phyloP scores from a whole-genome alignment of 306 rosid species.

The Potentilla sterilis region DNA sequence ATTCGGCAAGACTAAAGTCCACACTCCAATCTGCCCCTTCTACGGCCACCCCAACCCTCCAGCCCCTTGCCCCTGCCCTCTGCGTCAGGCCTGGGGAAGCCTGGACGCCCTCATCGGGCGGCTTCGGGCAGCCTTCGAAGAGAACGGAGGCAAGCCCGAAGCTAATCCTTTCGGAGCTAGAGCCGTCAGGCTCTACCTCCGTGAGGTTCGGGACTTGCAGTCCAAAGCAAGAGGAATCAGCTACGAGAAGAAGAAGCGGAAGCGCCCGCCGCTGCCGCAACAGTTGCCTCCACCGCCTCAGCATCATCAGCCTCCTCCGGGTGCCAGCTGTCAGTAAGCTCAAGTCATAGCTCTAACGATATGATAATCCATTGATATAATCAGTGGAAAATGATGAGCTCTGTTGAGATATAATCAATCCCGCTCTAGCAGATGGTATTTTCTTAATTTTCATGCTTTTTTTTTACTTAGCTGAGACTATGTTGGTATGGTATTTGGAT shows the following conservation, averaged over 20 bases:
- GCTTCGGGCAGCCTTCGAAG: constrained; percentile 93
- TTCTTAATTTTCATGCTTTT: not conserved
- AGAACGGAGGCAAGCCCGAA: constrained; percentile 93
- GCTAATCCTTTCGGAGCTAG: constrained; percentile 95
- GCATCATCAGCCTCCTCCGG: constrained; percentile 46
- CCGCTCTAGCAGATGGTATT: constrained; percentile 5
- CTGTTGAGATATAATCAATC: not conserved
- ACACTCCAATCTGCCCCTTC: constrained; percentile 87
- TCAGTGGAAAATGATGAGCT: not conserved
- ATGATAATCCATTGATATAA: not conserved
- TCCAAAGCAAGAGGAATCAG: constrained; percentile 98
- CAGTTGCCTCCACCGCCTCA: constrained; percentile 12
- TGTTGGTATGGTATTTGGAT: constrained; percentile 12
- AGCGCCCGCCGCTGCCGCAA: constrained; percentile 53
- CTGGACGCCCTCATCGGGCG: constrained; percentile 96
- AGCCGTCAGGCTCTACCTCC: constrained; percentile 90
- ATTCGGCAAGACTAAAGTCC: constrained; percentile 95
- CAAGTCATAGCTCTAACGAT: not conserved
- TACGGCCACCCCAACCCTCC: constrained; percentile 96
- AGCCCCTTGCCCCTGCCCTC: constrained; percentile 96
- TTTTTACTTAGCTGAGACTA: not conserved
- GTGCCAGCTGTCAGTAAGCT: constrained; percentile 44
- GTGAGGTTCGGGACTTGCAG: constrained; percentile 95
- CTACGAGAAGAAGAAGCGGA: constrained; percentile 93
- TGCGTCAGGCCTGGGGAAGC: constrained; percentile 97